phyloP scores from a whole-genome alignment of 768 basidiomycete genomes.

The Rhizopogon vesiculosus region DNA sequence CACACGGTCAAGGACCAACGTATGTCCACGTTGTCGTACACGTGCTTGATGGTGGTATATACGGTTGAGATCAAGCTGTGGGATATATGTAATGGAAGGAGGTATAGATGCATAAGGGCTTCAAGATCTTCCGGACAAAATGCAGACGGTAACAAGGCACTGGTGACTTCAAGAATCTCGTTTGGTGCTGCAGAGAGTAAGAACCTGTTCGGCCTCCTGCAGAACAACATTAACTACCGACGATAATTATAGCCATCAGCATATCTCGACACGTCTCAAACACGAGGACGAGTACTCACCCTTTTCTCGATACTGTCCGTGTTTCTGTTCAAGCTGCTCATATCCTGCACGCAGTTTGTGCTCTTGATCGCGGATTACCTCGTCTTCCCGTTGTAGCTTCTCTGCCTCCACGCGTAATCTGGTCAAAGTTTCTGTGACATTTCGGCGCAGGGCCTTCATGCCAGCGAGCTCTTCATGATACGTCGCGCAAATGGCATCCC shows the following conservation, averaged over 20 bases:
- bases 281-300: conserved; percentile 21
- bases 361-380: conserved; percentile 37
- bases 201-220: conserved; percentile 41
- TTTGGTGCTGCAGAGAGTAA: conserved; percentile 41
- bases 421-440: conserved; percentile 40
- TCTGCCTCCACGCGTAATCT: conserved; percentile 35
- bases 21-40: too few relatives aligned
- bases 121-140: background rate
- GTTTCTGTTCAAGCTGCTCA: conserved; percentile 36
- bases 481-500: conserved; percentile 49
- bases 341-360: conserved; percentile 32
- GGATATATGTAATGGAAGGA: background rate
- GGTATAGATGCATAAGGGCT: background rate
- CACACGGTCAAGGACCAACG: too few relatives aligned
- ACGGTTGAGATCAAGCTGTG: background rate
- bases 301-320: conserved; percentile 36
- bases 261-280: background rate
- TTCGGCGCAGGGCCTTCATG: conserved; percentile 50
- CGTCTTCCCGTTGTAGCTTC: conserved; percentile 35
- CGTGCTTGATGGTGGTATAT: background rate
- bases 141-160: too few relatives aligned
- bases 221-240: conserved; percentile 34
- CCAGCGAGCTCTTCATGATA: conserved; percentile 62
- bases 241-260: conserved; percentile 5
- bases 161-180: conserved; percentile 19